Percentiles rank a stretch among this genome's conserved stretches.
Conservation (phyloP, 495 filamentous ascomycete species). For the Podospora appendiculata region DNA sequence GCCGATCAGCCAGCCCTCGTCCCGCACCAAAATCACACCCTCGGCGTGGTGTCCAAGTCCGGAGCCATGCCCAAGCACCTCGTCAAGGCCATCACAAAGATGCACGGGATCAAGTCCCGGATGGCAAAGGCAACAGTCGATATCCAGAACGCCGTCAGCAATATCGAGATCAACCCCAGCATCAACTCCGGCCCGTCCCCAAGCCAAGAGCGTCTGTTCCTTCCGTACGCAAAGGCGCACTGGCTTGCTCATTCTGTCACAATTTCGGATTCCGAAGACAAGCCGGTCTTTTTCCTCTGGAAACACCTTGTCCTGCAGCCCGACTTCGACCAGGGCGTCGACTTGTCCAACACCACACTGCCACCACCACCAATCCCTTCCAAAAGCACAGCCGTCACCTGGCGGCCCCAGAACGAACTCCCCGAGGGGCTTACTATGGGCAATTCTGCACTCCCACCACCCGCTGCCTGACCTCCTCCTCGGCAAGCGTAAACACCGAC, state of each 20-base stretch:
- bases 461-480: background rate
- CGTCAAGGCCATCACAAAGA: background rate
- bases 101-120: background rate
- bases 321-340: background rate
- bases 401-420: background rate
- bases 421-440: background rate
- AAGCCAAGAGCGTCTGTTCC: background rate
- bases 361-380: background rate
- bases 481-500: background rate
- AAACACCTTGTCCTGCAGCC: background rate
- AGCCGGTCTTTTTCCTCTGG: background rate
- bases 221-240: background rate
- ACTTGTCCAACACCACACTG: background rate
- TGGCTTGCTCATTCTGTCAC: background rate
- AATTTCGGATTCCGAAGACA: background rate
- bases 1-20: background rate
- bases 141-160: background rate
- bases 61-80: background rate
- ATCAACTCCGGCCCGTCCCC: background rate
- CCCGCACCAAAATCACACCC: background rate
- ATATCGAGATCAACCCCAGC: background rate
- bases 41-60: background rate
- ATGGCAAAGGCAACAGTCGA: background rate
- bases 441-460: background rate
- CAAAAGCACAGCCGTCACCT: no score